Base-by-base conservation (phyloP, 1,284 basidiomycete genomes). In the Ustilago xerochloae region DNA sequence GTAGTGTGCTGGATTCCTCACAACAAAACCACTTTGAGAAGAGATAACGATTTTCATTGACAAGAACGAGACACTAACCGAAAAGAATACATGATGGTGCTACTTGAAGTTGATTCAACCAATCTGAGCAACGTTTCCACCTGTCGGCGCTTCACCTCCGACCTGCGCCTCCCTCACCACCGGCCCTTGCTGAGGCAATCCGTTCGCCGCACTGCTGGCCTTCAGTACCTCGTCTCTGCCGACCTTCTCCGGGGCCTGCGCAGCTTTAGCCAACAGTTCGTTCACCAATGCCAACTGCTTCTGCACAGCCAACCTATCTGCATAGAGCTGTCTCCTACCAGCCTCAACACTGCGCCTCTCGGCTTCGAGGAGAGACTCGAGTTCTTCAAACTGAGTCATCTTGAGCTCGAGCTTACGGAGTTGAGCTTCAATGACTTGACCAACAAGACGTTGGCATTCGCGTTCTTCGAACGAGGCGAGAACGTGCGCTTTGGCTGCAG, bases 381-480 rank as follows among this genome's bases (percentile, higher is more conserved):
- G 75, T 52, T 82, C 74, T 33, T 82, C 79, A 49, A 84, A 83
- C 47, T 84, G 82, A 6, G 65, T 45, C 81, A 84, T 82, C 35
- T 84, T 84, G 18, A 84, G 59, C 62, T 98, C 94, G 50, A 99
- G 90, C 85, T 98, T 98, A 18, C 90, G 91, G 47, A 97, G 88
- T 61, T 96, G 97, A 29, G 96, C 89, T 80, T 94, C 92, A 85
- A 98, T 92, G 61, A 98, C 88, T 49, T 91, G 89, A 1, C 92
- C 90, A 20, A 98, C 90, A 22, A 95, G 90, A 53, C 89, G 88
- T 48, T 91, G 90, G 70, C 97, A 92, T 57, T 93, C 90, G 0
- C 87, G 85, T 76, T 97, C 93, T 85, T 97, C 94, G 16, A 91
- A 90, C n/a, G 89, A 88, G 0, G 94, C 93, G 26, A 99, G 89